Evolutionary conservation across 2,329 filamentous ascomycete genomes (phyloP), one percentile per base, ranked within the genome.

Genomic region (Botrytis tulipae): DNA sequence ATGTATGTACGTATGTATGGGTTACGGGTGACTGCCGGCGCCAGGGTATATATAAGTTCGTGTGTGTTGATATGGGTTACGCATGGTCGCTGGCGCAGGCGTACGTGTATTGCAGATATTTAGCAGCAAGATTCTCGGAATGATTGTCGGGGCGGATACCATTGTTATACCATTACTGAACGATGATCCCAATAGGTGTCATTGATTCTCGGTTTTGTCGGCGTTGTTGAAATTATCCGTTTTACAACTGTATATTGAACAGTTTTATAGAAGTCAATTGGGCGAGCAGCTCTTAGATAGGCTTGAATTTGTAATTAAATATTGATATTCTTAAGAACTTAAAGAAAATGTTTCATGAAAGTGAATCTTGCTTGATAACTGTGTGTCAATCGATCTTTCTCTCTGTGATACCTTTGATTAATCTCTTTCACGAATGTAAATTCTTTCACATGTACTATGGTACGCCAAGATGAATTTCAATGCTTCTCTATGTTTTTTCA

Each of bases 1-100:
- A 42, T 69, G 66, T 57, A 69, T 69, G 37, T 57, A 69, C 54
- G 37, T 69, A 57, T 29, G 40, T 57, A 69, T 69, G 66, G 66
- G 51, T 69, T 42, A 57, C 51, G 66, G 66, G 37, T 69, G 66
- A 48, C 37, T 69, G 37, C n/a, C 37, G 66, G 66, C 35, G 65
- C 35, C 37, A n/a, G 65, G 46, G 48, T 54, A 68, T 68, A 61
- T 20, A 68, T 68, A 57, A 29, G n/a, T 29, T 57, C 6, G n/a
- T 57, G 51, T 57, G 51, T 54, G n/a, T 57, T n/a, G 18, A 57
- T 57, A 68, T 54, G 35, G 46, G 65, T 68, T 29, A 69, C n/a
- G 37, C 48, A n/a, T 54, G 65, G 46, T 68, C 35, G 46, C 35
- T 51, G 46, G 65, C 46, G 48, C 48, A 14, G 48, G 66, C 66